Conservation (phyloP, 129 eudicot species). For the Flaveria sonorensis region DNA sequence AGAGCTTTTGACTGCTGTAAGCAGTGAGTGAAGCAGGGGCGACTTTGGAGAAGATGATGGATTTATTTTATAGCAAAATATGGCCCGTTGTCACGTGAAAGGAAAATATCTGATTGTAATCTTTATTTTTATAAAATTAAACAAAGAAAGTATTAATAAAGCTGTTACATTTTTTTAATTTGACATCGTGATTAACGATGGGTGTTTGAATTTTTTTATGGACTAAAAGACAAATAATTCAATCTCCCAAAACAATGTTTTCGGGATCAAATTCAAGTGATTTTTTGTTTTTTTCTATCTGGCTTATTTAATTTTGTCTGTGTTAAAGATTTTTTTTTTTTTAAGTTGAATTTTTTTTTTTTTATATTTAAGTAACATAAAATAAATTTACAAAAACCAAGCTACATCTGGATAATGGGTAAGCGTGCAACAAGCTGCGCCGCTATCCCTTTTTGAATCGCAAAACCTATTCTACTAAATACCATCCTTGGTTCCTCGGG, state of each 20-base stretch:
- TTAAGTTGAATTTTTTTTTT: too few relatives aligned
- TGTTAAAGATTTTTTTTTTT: not conserved
- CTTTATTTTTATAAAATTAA: not conserved
- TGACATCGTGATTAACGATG: not conserved
- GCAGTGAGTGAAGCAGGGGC: conserved; percentile 39
- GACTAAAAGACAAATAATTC: not conserved
- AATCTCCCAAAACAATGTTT: not conserved
- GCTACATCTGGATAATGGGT: too few relatives aligned
- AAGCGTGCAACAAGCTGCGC: too few relatives aligned
- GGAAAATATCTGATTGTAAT: not conserved
- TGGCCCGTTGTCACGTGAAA: conserved; percentile 31
- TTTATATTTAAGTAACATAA: too few relatives aligned
- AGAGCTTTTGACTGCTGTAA: conserved; percentile 32
- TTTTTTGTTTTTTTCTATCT: not conserved
- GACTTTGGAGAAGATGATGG: conserved; percentile 39
- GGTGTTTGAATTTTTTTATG: not conserved
- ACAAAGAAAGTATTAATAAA: not conserved
- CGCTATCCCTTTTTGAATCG: too few relatives aligned
- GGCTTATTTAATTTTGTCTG: not conserved
- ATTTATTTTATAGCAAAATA: conserved; percentile 36
- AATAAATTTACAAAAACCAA: too few relatives aligned
- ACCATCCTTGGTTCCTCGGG: too few relatives aligned
- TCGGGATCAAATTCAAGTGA: not conserved
- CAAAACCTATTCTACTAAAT: too few relatives aligned
- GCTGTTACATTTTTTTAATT: not conserved